Evolutionary conservation across 1,284 basidiomycete genomes (phyloP).

Genomic region (Hemileia vastatrix): DNA sequence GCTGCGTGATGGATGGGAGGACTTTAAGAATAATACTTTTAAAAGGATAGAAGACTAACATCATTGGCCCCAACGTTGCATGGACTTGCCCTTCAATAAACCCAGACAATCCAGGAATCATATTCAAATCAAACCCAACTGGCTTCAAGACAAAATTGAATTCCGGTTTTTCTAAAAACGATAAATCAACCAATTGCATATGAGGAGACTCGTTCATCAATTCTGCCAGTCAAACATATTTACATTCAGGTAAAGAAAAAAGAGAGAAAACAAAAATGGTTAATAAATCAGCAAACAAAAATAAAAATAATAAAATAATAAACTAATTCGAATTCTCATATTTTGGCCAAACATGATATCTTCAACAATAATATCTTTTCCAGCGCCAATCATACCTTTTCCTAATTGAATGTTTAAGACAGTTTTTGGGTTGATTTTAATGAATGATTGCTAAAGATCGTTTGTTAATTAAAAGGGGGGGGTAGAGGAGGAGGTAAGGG

Average conservation of each 20-base stretch:
- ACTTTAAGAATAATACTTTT: too few relatives aligned
- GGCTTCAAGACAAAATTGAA: slow-evolving; percentile 95
- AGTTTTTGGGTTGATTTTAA: slow-evolving; percentile 89
- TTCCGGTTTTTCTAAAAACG: slow-evolving; percentile 82
- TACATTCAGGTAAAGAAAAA: too few relatives aligned
- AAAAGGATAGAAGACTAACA: background rate
- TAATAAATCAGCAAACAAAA: background rate
- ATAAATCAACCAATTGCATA: slow-evolving; percentile 59
- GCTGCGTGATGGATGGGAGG: too few relatives aligned
- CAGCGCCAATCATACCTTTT: slow-evolving; percentile 72
- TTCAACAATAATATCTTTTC: slow-evolving; percentile 81
- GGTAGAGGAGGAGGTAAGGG: too few relatives aligned
- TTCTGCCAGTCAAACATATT: too few relatives aligned
- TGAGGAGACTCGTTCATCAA: slow-evolving; percentile 90
- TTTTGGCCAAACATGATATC: slow-evolving; percentile 80
- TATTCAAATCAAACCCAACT: slow-evolving; percentile 77
- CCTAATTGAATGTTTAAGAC: slow-evolving; percentile 70
- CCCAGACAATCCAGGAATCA: slow-evolving; percentile 77
- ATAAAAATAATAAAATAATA: background rate
- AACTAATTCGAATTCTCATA: slow-evolving; percentile 48
- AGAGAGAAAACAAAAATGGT: slow-evolving; percentile 17
- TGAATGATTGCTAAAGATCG: too few relatives aligned
- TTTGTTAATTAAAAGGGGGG: too few relatives aligned
- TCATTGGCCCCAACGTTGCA: slow-evolving; percentile 45
- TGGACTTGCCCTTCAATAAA: slow-evolving; percentile 94